Percentiles rank a stretch among this genome's conserved stretches.
Conservation (phyloP, 768 basidiomycete species). For the Coprinopsis marcescibilis region DNA sequence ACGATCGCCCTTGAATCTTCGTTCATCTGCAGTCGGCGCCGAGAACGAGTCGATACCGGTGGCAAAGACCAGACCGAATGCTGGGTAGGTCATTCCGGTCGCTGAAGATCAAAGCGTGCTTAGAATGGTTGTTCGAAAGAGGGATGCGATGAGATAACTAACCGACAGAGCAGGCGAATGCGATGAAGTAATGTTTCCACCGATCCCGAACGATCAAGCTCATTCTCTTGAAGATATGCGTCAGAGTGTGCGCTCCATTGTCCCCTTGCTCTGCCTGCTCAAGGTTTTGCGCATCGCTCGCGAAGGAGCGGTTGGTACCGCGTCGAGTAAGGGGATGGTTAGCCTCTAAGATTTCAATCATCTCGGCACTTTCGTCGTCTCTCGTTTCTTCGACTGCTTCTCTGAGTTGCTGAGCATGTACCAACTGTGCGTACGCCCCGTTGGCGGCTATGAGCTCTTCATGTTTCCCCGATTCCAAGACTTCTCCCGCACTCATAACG, state of each 20-base stretch:
- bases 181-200: conserved; percentile 42
- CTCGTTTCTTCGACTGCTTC: conserved; percentile 39
- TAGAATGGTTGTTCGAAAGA: conserved; percentile 9
- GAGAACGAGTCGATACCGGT: conserved; percentile 47
- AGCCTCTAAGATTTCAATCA: conserved; percentile 31
- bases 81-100: conserved; percentile 54
- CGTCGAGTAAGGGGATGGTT: conserved; percentile 45
- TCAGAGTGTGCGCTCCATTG: conserved; percentile 31
- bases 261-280: conserved; percentile 23
- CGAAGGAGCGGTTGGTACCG: conserved; percentile 46
- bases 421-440: conserved; percentile 58
- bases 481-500: too few relatives aligned
- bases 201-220: conserved; percentile 45
- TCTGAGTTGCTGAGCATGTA: conserved; percentile 60
- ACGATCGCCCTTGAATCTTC: conserved; percentile 47
- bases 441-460: conserved; percentile 50
- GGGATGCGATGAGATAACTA: conserved; percentile 12
- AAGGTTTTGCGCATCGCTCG: conserved; percentile 39
- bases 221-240: conserved; percentile 57
- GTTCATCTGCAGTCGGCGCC: conserved; percentile 21
- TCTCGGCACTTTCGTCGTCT: conserved; percentile 36
- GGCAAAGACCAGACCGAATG: conserved; percentile 55
- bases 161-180: conserved; percentile 50
- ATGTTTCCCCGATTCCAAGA: too few relatives aligned
- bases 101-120: conserved; percentile 17